A percentile compares a stretch with the other conserved stretches of the same genome.
These are phyloP conservation scores for Viola pubescens DNA, from an alignment of 441 rosid genomes.

Conservation along the genomic window DNA sequence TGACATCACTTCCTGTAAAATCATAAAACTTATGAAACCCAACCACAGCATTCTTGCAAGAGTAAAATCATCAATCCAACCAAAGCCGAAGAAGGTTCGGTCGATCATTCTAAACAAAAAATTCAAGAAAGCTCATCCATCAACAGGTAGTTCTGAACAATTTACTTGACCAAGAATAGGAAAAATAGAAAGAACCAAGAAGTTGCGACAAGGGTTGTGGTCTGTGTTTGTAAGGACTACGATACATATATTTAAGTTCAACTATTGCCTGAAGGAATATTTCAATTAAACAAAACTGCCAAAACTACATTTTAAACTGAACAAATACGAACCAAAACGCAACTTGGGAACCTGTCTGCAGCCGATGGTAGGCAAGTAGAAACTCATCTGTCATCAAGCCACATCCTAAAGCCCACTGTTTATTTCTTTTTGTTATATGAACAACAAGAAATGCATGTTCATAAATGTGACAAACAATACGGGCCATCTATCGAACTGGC, in stretches of 20 bases:
- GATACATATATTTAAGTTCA: constrained; percentile 8
- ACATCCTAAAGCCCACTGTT: constrained; percentile 13
- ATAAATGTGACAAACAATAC: constrained; percentile 7
- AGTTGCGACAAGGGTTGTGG: not conserved
- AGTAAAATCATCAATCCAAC: too few species aligned
- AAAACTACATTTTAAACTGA: constrained; percentile 15
- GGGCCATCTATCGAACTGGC: constrained; percentile 35
- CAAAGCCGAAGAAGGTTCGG: not conserved
- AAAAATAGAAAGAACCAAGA: too few species aligned
- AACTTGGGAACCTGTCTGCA: constrained; percentile 6
- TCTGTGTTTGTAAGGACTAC: not conserved
- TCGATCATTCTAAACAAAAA: not conserved
- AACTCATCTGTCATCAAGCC: constrained; percentile 18
- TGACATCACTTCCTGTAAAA: too few species aligned
- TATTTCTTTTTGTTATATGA: constrained; percentile 26
- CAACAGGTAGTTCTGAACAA: not conserved
- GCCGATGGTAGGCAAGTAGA: constrained; percentile 18
- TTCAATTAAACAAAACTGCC: constrained; percentile 20
- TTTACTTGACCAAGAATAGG: too few species aligned
- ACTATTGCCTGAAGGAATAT: constrained; percentile 1
- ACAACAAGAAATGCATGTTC: constrained; percentile 32
- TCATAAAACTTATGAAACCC: too few species aligned
- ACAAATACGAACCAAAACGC: constrained; percentile 20
- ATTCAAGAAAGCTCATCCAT: not conserved
- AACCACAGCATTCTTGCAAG: too few species aligned